Percentiles rank a stretch among this genome's conserved stretches.
Evolutionary conservation across 192 early-diverging fungal species (phyloP).

Genomic region (Chytriomyces hyalinus): DNA sequence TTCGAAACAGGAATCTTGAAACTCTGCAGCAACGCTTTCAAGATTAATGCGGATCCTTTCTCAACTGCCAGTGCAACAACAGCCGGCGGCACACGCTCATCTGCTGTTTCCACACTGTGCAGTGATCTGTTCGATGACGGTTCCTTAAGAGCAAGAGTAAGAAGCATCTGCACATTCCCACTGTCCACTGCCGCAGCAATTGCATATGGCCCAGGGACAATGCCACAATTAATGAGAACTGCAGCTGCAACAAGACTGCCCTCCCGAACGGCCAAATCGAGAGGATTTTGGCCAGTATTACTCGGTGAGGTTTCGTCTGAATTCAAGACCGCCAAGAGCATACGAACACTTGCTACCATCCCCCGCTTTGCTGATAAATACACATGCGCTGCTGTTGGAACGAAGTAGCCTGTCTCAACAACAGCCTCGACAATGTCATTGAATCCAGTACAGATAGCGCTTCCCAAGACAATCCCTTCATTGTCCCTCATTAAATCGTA

Average conservation of each 20-base stretch:
- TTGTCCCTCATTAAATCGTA: too few relatives aligned
- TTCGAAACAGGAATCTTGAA: background rate
- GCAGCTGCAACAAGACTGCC: slow-evolving; percentile 6
- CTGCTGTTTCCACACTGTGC: background rate
- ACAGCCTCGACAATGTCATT: slow-evolving; percentile 13
- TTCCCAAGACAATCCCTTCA: slow-evolving; percentile 8
- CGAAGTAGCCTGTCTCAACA: background rate
- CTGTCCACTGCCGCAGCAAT: slow-evolving; percentile 19
- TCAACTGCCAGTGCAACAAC: slow-evolving; percentile 22
- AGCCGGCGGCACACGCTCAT: slow-evolving; percentile 12
- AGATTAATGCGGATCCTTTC: slow-evolving; percentile 13
- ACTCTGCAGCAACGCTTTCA: slow-evolving; percentile 1
- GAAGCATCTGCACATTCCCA: slow-evolving; percentile 13
- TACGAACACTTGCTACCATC: background rate
- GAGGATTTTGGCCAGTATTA: background rate
- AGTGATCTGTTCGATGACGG: background rate
- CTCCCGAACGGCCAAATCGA: slow-evolving; percentile 27
- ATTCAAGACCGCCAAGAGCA: background rate
- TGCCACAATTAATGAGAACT: slow-evolving; percentile 10
- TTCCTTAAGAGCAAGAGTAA: background rate
- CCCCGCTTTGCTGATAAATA: slow-evolving; percentile 24
- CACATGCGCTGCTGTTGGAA: slow-evolving; percentile 11
- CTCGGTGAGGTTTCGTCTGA: background rate
- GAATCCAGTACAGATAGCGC: slow-evolving; percentile 15
- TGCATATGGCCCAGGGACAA: slow-evolving; percentile 17